A percentile compares a stretch with the other conserved stretches of the same genome.
Evolutionary conservation across 139 green algal genomes (phyloP).

Genomic region (Eudorina sp.): DNA sequence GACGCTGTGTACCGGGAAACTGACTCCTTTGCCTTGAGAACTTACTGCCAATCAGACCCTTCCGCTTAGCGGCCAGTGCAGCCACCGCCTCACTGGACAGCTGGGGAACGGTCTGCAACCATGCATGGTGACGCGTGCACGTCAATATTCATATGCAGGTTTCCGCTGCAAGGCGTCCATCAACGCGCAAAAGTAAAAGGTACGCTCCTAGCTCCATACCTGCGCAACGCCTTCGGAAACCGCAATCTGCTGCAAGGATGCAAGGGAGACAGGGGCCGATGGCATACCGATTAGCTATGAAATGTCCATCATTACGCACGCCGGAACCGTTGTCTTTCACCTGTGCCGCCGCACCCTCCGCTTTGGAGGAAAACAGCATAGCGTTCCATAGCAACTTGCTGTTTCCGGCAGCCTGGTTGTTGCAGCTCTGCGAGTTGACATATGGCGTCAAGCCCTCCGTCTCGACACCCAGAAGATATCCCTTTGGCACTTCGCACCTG

Average conservation of each 20-base stretch:
- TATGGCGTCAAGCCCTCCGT: neutral
- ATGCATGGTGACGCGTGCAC: neutral
- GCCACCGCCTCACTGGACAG: constrained; percentile 45
- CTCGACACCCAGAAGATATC: neutral
- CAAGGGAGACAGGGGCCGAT: neutral
- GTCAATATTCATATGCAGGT: too few relatives aligned
- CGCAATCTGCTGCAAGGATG: constrained; percentile 15
- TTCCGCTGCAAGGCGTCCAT: too few relatives aligned
- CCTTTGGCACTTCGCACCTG: neutral
- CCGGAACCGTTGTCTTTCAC: constrained; percentile 27
- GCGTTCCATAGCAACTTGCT: constrained; percentile 57
- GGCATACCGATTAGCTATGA: neutral
- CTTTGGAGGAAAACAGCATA: constrained; percentile 46
- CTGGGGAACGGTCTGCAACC: constrained; percentile 37
- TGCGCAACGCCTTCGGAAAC: constrained; percentile 33
- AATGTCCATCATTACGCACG: constrained; percentile 7
- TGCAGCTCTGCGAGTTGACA: constrained; percentile 1
- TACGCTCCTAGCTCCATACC: neutral
- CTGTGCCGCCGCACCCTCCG: constrained; percentile 36
- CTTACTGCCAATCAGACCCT: constrained; percentile 54
- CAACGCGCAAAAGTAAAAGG: neutral
- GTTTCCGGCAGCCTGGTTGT: constrained; percentile 10
- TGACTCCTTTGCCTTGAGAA: too few relatives aligned
- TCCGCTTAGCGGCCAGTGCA: constrained; percentile 58
- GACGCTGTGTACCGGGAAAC: too few relatives aligned